Conservation (phyloP, 345 rosid species). For the Gynandropsis gynandra region DNA sequence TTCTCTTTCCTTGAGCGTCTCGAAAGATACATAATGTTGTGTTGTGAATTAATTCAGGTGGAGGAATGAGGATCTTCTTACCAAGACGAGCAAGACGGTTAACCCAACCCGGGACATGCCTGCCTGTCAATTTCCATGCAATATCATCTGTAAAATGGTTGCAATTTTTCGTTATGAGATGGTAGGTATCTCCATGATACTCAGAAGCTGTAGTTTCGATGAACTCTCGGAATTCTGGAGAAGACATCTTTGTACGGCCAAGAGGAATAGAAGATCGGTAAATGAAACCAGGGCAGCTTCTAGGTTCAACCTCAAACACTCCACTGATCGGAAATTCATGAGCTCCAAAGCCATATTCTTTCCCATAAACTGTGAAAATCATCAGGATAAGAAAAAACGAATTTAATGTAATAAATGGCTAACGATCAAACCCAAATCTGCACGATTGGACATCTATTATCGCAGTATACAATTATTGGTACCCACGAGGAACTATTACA, state of each 20-base stretch:
- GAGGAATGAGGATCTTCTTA: constrained; percentile 11
- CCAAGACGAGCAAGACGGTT: constrained; percentile 75
- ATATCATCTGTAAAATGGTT: constrained; percentile 71
- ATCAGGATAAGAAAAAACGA: too few relatives aligned
- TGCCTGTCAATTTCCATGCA: constrained; percentile 45
- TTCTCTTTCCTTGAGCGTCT: too few relatives aligned
- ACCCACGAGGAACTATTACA: too few relatives aligned
- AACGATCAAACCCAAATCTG: too few relatives aligned
- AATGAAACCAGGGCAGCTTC: constrained; percentile 59
- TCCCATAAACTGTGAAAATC: constrained; percentile 52
- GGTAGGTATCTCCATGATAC: constrained; percentile 77
- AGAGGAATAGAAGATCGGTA: constrained; percentile 49
- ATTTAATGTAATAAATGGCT: too few relatives aligned
- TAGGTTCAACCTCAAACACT: constrained; percentile 76
- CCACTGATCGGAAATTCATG: constrained; percentile 73
- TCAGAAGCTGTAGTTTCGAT: constrained; percentile 60
- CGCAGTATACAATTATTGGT: too few relatives aligned
- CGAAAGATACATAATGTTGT: too few relatives aligned
- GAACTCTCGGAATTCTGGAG: constrained; percentile 43
- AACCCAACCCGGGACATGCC: constrained; percentile 65
- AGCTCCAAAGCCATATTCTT: constrained; percentile 73
- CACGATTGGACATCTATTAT: too few relatives aligned
- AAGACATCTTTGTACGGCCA: constrained; percentile 42
- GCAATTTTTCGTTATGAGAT: constrained; percentile 74
- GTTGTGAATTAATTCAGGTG: background rate